Evolutionary conservation across 2,329 filamentous ascomycete species (phyloP), one percentile per base, ranked within the genome.

Genomic region (Fusarium sp.): DNA sequence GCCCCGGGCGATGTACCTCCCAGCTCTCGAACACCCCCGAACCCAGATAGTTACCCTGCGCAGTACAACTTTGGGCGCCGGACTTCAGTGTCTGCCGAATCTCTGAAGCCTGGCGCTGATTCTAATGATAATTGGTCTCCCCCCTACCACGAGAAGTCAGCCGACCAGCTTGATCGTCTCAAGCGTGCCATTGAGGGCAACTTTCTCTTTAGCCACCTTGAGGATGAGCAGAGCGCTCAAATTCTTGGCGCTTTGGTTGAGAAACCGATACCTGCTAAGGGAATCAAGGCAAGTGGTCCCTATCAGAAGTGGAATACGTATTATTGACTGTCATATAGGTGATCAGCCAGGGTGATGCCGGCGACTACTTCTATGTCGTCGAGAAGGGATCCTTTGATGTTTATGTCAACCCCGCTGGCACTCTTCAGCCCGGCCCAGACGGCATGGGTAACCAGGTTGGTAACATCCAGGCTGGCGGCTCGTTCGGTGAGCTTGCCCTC

Each of bases 291-390:
- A 81, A 40, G 67, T 58, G n/a, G 12, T n/a, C 10, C 7, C 9
- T 5, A 6, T 9, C 17, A 16, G 7, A 17, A 38, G 14, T 11
- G 31, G n/a, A 31, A 49, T 42, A 38, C 20, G 31, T 11, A 11
- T 49, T 67, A 51, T 73, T 83, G 65, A 82, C 79, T 2, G 42
- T n/a, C 7, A 8, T 42, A 58, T 88, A 98, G 88, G 94, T 99
- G 67, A 98, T 99, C 75, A 93, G 92, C 58, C 96, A 99, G 85
- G 96, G 96, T 64, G 96, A 98, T 79, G 92, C 95, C 1, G 96
- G 96, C 49, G 96, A 99, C 83, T 98, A 93, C 86, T 99, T 99
- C 85, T 99, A 99, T 82, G 92, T 99, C 29, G 95, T 98, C 20
- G 96, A 99, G 82, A 93, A 92, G 73, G 96, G 96, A 44, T 88